Evolutionary conservation across 2,329 filamentous ascomycete species (phyloP).

Genomic region (Dothideomycetes sp.): DNA sequence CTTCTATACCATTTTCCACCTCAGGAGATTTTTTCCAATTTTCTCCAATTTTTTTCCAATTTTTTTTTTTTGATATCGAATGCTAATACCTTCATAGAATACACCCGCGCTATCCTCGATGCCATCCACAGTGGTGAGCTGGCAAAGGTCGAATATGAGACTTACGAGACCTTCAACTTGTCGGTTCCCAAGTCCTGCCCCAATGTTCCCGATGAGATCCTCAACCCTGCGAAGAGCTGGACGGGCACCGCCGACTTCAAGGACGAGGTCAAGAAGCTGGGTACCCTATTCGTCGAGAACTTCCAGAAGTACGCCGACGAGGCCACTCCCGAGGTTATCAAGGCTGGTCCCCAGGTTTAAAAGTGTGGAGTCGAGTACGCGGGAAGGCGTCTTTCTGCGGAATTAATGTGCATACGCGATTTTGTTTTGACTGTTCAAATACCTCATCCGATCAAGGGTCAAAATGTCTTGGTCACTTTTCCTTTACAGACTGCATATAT

Average conservation of each 20-base stretch:
- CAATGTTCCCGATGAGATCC: slow-evolving; percentile 77
- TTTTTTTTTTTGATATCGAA: no score
- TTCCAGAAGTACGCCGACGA: slow-evolving; percentile 89
- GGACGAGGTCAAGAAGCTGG: slow-evolving; percentile 82
- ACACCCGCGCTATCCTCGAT: slow-evolving; percentile 96
- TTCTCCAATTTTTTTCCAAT: no score
- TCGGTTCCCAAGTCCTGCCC: slow-evolving; percentile 87
- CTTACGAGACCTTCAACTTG: slow-evolving; percentile 93
- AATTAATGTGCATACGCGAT: no score
- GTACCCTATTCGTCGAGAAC: slow-evolving; percentile 84
- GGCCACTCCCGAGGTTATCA: slow-evolving; percentile 42
- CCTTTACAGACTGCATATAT: no score
- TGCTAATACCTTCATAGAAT: no score
- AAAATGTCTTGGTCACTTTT: no score
- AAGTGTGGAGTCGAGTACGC: no score
- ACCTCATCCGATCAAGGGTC: no score
- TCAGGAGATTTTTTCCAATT: no score
- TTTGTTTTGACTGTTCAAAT: no score
- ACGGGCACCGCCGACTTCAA: slow-evolving; percentile 74
- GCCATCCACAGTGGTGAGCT: slow-evolving; percentile 96
- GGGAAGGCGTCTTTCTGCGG: no score
- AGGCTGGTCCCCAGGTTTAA: slow-evolving; percentile 28
- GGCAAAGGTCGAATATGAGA: slow-evolving; percentile 86
- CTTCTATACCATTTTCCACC: no score
- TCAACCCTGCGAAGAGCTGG: slow-evolving; percentile 94